phyloP scores from a whole-genome alignment of 2,329 filamentous ascomycete species.

The Talaromyces albobiverticillius region DNA sequence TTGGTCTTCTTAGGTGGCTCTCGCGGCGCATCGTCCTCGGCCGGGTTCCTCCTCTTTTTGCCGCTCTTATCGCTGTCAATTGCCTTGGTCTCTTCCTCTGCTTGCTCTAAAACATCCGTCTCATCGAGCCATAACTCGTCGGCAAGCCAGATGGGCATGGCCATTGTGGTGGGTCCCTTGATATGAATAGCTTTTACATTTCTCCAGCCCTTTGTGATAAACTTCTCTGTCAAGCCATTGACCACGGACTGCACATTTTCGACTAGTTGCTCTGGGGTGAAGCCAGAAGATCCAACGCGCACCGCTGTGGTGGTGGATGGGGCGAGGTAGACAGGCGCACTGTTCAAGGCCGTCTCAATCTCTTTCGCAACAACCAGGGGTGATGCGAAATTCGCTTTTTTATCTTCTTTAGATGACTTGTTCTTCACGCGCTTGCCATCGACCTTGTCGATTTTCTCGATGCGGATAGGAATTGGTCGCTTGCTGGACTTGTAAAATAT shows the following conservation, averaged over 20 bases:
- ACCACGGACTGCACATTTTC: slow-evolving; percentile 77
- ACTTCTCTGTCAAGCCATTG: slow-evolving; percentile 68
- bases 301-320: slow-evolving; percentile 78
- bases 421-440: slow-evolving; percentile 60
- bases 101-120: slow-evolving; percentile 63
- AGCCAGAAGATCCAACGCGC: slow-evolving; percentile 72
- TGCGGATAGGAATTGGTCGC: slow-evolving; percentile 77
- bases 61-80: slow-evolving; percentile 42
- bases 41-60: slow-evolving; percentile 54
- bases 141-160: slow-evolving; percentile 91
- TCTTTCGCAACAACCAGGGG: slow-evolving; percentile 71
- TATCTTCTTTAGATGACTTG: slow-evolving; percentile 35
- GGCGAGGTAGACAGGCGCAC: slow-evolving; percentile 76
- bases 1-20: slow-evolving; percentile 39
- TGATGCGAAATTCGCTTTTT: slow-evolving; percentile 50
- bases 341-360: slow-evolving; percentile 71
- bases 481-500: slow-evolving; percentile 88
- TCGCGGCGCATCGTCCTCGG: slow-evolving; percentile 29
- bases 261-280: slow-evolving; percentile 70
- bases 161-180: slow-evolving; percentile 84
- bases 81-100: slow-evolving; percentile 28
- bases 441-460: slow-evolving; percentile 63
- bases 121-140: slow-evolving; percentile 87
- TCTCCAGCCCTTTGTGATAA: slow-evolving; percentile 81
- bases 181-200: slow-evolving; percentile 82